phyloP scores from a whole-genome alignment of 306 rosid species.

The Fagus crenata region DNA sequence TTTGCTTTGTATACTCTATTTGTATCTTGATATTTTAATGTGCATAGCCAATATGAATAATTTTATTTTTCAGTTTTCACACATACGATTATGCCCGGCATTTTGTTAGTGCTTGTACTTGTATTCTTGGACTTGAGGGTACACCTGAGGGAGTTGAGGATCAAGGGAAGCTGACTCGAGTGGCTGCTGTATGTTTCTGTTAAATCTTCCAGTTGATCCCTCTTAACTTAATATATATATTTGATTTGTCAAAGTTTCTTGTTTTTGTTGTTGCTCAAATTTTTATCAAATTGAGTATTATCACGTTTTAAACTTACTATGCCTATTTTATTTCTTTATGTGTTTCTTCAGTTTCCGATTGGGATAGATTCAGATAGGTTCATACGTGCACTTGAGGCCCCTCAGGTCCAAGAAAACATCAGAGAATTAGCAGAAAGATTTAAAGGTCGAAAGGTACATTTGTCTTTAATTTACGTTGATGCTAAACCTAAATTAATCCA shows the following conservation, averaged over 20 bases:
- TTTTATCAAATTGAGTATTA: neutral
- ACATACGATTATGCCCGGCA: slow-evolving; percentile 92
- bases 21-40: neutral
- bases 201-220: neutral
- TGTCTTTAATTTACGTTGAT: slow-evolving; percentile 4
- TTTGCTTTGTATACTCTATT: neutral
- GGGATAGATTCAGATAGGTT: slow-evolving; percentile 83
- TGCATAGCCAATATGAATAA: neutral
- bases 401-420: slow-evolving; percentile 54
- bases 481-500: neutral
- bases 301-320: slow-evolving; percentile 11
- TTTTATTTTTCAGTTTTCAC: slow-evolving; percentile 59
- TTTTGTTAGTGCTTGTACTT: slow-evolving; percentile 92
- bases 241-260: neutral
- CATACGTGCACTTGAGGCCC: slow-evolving; percentile 62
- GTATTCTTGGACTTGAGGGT: slow-evolving; percentile 91
- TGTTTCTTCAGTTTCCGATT: slow-evolving; percentile 74
- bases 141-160: slow-evolving; percentile 94
- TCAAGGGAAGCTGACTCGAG: slow-evolving; percentile 87
- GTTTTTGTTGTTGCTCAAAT: slow-evolving; percentile 9
- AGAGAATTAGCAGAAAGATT: slow-evolving; percentile 75
- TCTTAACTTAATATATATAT: slow-evolving; percentile 2
- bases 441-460: slow-evolving; percentile 71
- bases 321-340: slow-evolving; percentile 27
- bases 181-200: slow-evolving; percentile 70